Evolutionary conservation across 495 filamentous ascomycete species (phyloP).

Genomic region (Trichoderma reesei): DNA sequence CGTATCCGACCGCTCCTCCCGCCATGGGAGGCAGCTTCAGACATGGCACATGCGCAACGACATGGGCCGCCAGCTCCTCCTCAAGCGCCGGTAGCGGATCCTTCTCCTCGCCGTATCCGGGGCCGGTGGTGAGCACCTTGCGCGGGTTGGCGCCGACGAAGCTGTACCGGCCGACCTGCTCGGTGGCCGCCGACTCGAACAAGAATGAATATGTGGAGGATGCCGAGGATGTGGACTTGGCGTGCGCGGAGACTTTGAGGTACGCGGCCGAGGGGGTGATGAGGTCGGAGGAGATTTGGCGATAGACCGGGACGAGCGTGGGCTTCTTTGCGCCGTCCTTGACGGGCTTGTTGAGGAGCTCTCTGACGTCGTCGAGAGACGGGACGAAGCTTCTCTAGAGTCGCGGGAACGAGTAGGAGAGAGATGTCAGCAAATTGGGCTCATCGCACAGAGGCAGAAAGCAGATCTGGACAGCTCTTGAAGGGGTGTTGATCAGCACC

Average conservation of each 20-base stretch:
- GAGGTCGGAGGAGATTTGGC: conserved; percentile 80
- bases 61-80: conserved; percentile 62
- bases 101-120: conserved; percentile 68
- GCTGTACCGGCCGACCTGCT: conserved; percentile 86
- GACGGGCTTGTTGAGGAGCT: neutral
- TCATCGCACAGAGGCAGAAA: neutral
- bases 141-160: conserved; percentile 87
- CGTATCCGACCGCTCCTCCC: conserved; percentile 90
- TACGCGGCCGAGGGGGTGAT: conserved; percentile 88
- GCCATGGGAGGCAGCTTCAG: conserved; percentile 73
- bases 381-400: conserved; percentile 11
- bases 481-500: neutral
- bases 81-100: conserved; percentile 80
- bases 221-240: conserved; percentile 35
- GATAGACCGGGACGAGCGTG: conserved; percentile 78
- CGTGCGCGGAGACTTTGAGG: conserved; percentile 72
- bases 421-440: neutral
- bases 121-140: conserved; percentile 78
- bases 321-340: conserved; percentile 20
- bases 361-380: conserved; percentile 9
- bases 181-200: conserved; percentile 89
- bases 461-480: neutral
- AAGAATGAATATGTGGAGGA: conserved; percentile 55
- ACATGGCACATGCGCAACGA: conserved; percentile 70
- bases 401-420: neutral